A percentile compares a stretch with the other conserved stretches of the same genome.
Evolutionary conservation across 441 rosid genomes (phyloP).

Genomic region (Syzygium malaccense): DNA sequence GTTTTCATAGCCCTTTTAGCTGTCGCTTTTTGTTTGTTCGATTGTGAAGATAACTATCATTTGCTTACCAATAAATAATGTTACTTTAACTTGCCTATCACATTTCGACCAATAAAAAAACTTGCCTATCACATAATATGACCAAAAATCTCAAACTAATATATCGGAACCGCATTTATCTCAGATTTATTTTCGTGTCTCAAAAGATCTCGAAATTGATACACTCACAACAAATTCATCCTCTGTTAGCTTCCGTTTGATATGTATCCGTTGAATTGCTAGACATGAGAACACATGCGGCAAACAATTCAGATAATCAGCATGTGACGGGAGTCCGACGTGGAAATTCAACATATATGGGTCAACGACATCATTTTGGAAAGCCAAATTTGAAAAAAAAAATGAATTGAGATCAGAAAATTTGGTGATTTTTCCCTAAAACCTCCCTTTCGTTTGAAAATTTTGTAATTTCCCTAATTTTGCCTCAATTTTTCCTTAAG

Average conservation of each 20-base stretch:
- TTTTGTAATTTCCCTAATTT: neutral
- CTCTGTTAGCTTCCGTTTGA: neutral
- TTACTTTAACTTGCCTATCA: neutral
- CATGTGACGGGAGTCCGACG: fast-evolving
- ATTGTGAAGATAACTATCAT: neutral
- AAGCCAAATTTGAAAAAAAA: neutral
- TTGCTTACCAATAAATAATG: neutral
- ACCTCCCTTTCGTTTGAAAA: neutral
- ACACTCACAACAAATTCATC: fast-evolving
- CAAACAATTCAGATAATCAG: neutral
- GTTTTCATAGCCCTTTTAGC: neutral
- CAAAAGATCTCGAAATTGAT: neutral
- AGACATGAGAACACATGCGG: fast-evolving
- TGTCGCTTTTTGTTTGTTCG: neutral
- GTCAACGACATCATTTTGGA: neutral
- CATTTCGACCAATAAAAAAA: neutral
- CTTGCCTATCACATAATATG: neutral
- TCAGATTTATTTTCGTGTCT: fast-evolving
- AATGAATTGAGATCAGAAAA: neutral
- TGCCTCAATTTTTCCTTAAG: neutral
- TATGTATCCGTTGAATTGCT: neutral
- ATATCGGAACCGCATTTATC: fast-evolving
- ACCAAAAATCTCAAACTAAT: fast-evolving
- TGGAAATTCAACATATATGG: neutral
- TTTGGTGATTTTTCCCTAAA: fast-evolving